phyloP scores from a whole-genome alignment of 257 asterid genomes.

The Lithospermum erythrorhizon region DNA sequence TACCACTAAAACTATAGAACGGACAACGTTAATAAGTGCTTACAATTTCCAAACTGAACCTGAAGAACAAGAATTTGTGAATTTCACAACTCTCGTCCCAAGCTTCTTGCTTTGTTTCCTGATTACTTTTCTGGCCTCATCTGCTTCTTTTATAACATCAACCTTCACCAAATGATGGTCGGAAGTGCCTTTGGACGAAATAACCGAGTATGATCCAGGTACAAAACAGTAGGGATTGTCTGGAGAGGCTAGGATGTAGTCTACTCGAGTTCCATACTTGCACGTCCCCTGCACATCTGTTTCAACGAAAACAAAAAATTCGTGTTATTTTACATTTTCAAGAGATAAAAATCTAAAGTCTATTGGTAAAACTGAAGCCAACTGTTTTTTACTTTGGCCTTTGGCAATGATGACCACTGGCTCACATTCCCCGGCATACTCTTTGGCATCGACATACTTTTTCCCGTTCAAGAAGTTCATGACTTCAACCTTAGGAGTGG shows the following conservation, averaged over 20 bases:
- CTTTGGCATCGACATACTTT: slow-evolving; percentile 62
- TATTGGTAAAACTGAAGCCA: neutral
- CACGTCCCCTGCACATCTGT: slow-evolving; percentile 91
- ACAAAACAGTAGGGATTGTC: slow-evolving; percentile 48
- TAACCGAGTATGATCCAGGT: slow-evolving; percentile 78
- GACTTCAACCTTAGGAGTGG: slow-evolving; percentile 70
- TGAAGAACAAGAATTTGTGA: slow-evolving; percentile 37
- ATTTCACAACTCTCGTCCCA: slow-evolving; percentile 17
- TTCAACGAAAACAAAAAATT: slow-evolving; percentile 4
- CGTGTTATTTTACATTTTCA: neutral
- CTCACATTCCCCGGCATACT: slow-evolving; percentile 72
- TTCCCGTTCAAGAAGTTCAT: slow-evolving; percentile 56
- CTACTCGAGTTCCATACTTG: slow-evolving; percentile 89
- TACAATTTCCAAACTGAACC: slow-evolving; percentile 19
- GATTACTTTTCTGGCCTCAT: slow-evolving; percentile 14
- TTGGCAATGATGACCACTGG: slow-evolving; percentile 81
- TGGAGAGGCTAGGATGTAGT: slow-evolving; percentile 54
- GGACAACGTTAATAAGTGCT: neutral
- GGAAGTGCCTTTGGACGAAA: slow-evolving; percentile 86
- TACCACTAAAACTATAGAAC: no score
- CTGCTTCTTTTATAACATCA: slow-evolving; percentile 41
- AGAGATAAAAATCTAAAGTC: neutral
- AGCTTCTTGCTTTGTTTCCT: slow-evolving; percentile 23
- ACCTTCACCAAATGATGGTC: slow-evolving; percentile 91
- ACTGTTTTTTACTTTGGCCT: slow-evolving; percentile 65